A percentile compares a stretch with the other conserved stretches of the same genome.
Conservation (phyloP, 1,284 basidiomycete genomes). For the Ceratobasidium sp. region DNA sequence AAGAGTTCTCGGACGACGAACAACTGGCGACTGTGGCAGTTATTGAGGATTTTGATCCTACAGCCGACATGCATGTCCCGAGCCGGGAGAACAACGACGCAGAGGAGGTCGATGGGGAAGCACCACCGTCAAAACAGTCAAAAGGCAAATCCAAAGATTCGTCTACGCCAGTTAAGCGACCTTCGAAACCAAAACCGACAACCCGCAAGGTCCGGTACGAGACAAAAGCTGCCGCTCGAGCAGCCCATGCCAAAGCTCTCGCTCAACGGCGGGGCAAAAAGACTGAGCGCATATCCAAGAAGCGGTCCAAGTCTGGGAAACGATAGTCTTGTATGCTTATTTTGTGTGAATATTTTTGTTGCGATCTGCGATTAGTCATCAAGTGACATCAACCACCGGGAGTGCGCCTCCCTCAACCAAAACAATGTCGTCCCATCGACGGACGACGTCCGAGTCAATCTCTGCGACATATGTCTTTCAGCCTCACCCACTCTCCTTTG, state of each 20-base stretch:
- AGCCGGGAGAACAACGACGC: neutral
- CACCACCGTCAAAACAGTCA: too few relatives aligned
- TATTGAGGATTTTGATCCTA: slow-evolving; percentile 74
- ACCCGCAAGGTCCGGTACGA: slow-evolving; percentile 59
- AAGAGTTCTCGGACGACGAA: slow-evolving; percentile 77
- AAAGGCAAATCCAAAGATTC: slow-evolving; percentile 45
- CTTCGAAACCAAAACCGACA: slow-evolving; percentile 1
- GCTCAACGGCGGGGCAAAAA: slow-evolving; percentile 5
- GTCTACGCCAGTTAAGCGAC: slow-evolving; percentile 48
- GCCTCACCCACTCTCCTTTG: slow-evolving; percentile 14
- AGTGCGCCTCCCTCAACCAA: neutral
- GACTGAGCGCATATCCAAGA: neutral
- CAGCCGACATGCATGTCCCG: slow-evolving; percentile 25
- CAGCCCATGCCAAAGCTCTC: slow-evolving; percentile 44
- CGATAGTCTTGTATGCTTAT: slow-evolving; percentile 14
- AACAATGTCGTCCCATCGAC: slow-evolving; percentile 8
- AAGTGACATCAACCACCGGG: slow-evolving; percentile 33
- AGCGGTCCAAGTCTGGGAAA: slow-evolving; percentile 2
- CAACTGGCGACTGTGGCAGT: slow-evolving; percentile 81
- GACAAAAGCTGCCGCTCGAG: slow-evolving; percentile 65
- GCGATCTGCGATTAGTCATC: slow-evolving; percentile 36
- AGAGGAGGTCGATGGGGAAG: slow-evolving; percentile 42
- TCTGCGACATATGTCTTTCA: neutral
- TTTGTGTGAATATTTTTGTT: slow-evolving; percentile 23
- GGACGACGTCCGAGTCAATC: slow-evolving; percentile 27